phyloP scores from a whole-genome alignment of 2,329 filamentous ascomycete genomes.

The Geosmithia morbida region DNA sequence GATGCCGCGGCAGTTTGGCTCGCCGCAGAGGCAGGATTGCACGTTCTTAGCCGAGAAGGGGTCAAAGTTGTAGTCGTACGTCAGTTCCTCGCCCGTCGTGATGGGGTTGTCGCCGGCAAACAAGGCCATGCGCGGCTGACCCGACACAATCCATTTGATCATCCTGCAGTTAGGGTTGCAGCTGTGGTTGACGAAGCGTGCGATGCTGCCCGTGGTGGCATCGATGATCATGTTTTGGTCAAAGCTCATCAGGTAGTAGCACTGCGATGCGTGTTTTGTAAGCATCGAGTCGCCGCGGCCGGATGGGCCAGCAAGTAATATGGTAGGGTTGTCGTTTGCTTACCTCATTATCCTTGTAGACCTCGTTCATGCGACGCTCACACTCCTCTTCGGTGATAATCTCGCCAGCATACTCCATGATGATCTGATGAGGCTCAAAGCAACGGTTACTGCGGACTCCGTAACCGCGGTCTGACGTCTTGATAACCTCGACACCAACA shows the following conservation, averaged over 20 bases:
- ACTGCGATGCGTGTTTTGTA: conserved; percentile 32
- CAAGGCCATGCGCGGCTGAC: conserved; percentile 88
- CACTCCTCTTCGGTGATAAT: conserved; percentile 94
- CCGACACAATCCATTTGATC: conserved; percentile 94
- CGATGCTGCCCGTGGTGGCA: conserved; percentile 88
- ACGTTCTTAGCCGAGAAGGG: conserved; percentile 56
- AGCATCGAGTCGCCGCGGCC: not conserved
- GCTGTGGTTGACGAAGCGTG: conserved; percentile 95
- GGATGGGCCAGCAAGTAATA: not conserved
- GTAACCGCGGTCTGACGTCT: conserved; percentile 77
- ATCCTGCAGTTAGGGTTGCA: conserved; percentile 94
- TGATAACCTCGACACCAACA: conserved; percentile 87
- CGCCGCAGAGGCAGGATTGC: conserved; percentile 50
- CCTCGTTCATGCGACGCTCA: conserved; percentile 80
- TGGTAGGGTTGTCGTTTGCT: conserved; percentile 10
- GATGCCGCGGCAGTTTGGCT: conserved; percentile 48
- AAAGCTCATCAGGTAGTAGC: conserved; percentile 97
- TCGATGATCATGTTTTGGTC: conserved; percentile 98
- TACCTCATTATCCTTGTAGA: conserved; percentile 89
- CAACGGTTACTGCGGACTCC: conserved; percentile 83
- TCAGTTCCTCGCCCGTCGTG: conserved; percentile 89
- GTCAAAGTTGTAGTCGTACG: conserved; percentile 76
- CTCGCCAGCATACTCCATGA: conserved; percentile 96
- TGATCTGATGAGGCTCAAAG: conserved; percentile 83
- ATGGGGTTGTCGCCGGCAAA: conserved; percentile 86